Evolutionary conservation across 2,329 filamentous ascomycete species (phyloP), one percentile per base, ranked within the genome.

Genomic region (Huntiella omanensis): DNA sequence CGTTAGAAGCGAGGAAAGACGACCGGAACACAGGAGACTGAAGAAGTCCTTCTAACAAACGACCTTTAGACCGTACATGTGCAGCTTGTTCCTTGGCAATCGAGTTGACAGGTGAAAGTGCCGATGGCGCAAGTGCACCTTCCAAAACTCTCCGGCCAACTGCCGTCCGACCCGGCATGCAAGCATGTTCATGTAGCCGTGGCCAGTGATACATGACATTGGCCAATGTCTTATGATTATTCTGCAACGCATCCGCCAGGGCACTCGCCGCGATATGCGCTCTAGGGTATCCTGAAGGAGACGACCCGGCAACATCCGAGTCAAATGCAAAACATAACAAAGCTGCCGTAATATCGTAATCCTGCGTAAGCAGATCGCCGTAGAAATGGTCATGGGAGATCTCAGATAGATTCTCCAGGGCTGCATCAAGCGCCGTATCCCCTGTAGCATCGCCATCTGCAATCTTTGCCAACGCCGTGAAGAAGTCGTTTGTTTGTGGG

Each of bases 321-420:
- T 58, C 47, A 19, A 57, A 54, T 58, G 75, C 68, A 34, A 77
- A 61, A 55, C 74, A 77, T 49, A 79, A 60, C 2, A 80, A 64
- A n/a, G 66, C 59, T 51, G 65, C 66, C 45, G 77, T 53, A 1
- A 69, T 68, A 2, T 67, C 65, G 2, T 62, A 55, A 52, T 77
- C 70, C 55, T 75, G 70, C 16, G 69, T 65, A 49, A 80, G 68
- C 56, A 77, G 72, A 13, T 76, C 62, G 7, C 77, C 77, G 57
- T 80, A 82, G 62, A 79, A 81, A 51, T 80, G 73, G 58, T 80
- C 77, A 57, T 81, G 76, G 0, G 76, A 70, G 22, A 80, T 61
- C 5, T 81, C 76, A 50, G 71, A 65, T n/a, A 82, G 66, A 33
- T 65, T 65, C 33, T 71, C 66, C 5, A 82, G 64, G 0, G 71